Conservation (phyloP, 352 stramenopile species). For the Thraustochytrium sp. region DNA sequence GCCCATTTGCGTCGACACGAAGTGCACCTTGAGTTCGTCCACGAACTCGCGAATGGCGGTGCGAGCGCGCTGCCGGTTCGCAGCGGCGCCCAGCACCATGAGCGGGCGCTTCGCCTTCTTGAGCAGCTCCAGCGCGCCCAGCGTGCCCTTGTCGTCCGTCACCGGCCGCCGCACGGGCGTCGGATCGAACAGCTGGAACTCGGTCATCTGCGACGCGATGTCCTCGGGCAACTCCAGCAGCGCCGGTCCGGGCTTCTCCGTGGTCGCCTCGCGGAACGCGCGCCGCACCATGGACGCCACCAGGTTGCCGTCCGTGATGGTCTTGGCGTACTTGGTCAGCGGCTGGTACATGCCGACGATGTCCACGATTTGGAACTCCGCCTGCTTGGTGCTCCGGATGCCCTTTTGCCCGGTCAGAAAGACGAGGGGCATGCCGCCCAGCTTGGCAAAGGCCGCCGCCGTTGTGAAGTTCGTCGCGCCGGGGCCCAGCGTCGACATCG, state of each 20-base stretch:
- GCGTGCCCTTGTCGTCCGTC: slow-evolving; percentile 45
- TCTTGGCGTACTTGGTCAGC: slow-evolving; percentile 48
- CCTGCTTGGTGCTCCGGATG: slow-evolving; percentile 48
- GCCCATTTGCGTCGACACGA: slow-evolving; percentile 47
- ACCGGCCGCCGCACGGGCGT: slow-evolving; percentile 40
- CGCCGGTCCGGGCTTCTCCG: slow-evolving; percentile 47
- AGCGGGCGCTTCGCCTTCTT: slow-evolving; percentile 34
- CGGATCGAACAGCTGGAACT: slow-evolving; percentile 33
- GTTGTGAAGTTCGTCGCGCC: slow-evolving; percentile 80
- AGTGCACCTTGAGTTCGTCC: slow-evolving; percentile 25
- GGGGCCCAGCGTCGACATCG: slow-evolving; percentile 73
- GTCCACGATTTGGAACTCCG: slow-evolving; percentile 48
- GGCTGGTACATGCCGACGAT: slow-evolving; percentile 47
- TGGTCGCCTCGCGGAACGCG: slow-evolving; percentile 38
- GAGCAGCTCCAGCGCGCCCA: slow-evolving; percentile 21
- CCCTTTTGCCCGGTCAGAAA: slow-evolving; percentile 63
- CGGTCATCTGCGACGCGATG: slow-evolving; percentile 34
- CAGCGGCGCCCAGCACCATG: slow-evolving; percentile 45
- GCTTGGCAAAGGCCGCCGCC: slow-evolving; percentile 73
- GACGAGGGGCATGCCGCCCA: slow-evolving; percentile 77
- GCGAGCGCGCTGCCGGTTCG: slow-evolving; percentile 46
- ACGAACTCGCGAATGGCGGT: slow-evolving; percentile 44
- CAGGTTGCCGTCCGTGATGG: slow-evolving; percentile 42
- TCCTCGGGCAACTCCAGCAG: slow-evolving; percentile 48
- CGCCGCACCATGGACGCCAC: slow-evolving; percentile 42